Evolutionary conservation across 257 asterid genomes (phyloP).

Genomic region (Nemophila menziesii): DNA sequence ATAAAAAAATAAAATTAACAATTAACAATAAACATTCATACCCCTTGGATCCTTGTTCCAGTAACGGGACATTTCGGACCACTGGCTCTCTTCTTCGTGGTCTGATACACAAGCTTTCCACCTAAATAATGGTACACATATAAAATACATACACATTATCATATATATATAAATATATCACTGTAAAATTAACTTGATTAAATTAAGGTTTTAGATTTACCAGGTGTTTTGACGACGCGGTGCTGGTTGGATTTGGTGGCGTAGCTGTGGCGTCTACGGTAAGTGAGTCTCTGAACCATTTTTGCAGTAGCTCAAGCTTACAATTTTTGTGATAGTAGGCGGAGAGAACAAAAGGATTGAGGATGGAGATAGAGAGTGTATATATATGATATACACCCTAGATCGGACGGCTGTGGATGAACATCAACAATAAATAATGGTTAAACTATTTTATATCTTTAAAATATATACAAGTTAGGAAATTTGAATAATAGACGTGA

Average conservation of each 20-base stretch:
- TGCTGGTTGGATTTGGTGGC: conserved; percentile 3
- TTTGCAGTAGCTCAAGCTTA: neutral
- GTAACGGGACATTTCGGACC: conserved; percentile 3
- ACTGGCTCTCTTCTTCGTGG: conserved; percentile 1
- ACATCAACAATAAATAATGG: too few relatives aligned
- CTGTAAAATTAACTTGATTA: too few relatives aligned
- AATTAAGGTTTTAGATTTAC: neutral
- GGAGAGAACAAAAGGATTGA: neutral
- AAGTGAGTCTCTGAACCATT: conserved; percentile 13
- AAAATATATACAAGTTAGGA: too few relatives aligned
- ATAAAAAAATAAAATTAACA: neutral
- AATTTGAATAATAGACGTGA: too few relatives aligned
- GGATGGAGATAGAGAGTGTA: neutral
- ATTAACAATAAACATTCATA: neutral
- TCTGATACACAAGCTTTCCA: conserved; percentile 3
- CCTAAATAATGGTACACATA: neutral
- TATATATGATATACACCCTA: conserved; percentile 20
- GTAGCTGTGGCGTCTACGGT: neutral
- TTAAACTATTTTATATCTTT: too few relatives aligned
- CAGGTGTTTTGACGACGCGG: conserved; percentile 3
- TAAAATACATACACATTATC: neutral
- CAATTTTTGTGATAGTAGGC: neutral
- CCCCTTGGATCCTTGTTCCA: conserved; percentile 3
- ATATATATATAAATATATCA: too few relatives aligned
- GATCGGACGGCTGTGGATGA: conserved; percentile 9